Conservation (phyloP, 495 filamentous ascomycete species). For the Xylaria longipes region DNA sequence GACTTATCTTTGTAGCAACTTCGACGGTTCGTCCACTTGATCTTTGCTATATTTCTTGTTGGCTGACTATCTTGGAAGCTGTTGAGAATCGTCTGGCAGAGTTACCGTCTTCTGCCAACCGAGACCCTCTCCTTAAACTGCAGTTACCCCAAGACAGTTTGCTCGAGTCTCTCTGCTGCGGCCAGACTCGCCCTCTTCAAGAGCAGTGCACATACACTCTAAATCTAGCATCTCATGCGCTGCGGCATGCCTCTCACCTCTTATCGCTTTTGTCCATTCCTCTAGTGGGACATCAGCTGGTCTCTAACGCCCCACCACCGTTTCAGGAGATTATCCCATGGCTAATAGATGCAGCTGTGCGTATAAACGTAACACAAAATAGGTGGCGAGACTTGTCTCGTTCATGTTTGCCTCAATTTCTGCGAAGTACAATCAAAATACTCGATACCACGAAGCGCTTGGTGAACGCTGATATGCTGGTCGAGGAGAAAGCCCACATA, state of each 20-base stretch:
- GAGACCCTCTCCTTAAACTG: slow-evolving; percentile 31
- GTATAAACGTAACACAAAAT: slow-evolving; percentile 36
- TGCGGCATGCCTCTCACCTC: slow-evolving; percentile 41
- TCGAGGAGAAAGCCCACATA: slow-evolving; percentile 43
- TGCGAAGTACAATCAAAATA: slow-evolving; percentile 39
- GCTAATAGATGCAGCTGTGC: slow-evolving; percentile 45
- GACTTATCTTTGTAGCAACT: slow-evolving; percentile 49
- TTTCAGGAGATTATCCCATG: slow-evolving; percentile 42
- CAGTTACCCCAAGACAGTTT: slow-evolving; percentile 33
- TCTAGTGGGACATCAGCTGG: slow-evolving; percentile 27
- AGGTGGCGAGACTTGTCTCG: slow-evolving; percentile 38
- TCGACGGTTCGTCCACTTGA: slow-evolving; percentile 43
- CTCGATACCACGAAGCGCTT: slow-evolving; percentile 26
- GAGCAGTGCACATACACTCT: slow-evolving; percentile 37
- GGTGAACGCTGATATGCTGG: slow-evolving; percentile 27
- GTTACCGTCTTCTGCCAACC: slow-evolving; percentile 23
- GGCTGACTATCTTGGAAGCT: slow-evolving; percentile 17
- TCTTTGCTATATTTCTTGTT: slow-evolving; percentile 26
- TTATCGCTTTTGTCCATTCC: slow-evolving; percentile 44
- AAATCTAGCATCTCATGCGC: slow-evolving; percentile 32
- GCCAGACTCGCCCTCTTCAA: slow-evolving; percentile 26
- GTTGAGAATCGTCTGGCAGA: slow-evolving; percentile 22
- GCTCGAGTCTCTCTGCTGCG: slow-evolving; percentile 21
- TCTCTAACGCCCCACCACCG: slow-evolving; percentile 28
- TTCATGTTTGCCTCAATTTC: slow-evolving; percentile 29